phyloP scores from a whole-genome alignment of 352 stramenopile species.

The Albugo laibachii region DNA sequence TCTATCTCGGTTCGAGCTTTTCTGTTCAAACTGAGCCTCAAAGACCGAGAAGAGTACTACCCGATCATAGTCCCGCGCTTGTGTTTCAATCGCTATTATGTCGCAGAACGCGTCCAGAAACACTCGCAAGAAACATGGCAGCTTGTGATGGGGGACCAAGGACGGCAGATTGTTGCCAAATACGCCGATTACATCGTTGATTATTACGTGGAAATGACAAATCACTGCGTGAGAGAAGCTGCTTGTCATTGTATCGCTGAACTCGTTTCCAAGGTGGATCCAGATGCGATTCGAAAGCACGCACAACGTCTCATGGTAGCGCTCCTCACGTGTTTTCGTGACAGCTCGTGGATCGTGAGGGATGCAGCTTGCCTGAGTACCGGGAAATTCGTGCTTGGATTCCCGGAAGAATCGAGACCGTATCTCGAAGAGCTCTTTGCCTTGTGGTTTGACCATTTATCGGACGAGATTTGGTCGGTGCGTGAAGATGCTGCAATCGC shows the following conservation, averaged over 20 bases:
- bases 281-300: slow-evolving; percentile 38
- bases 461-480: slow-evolving; percentile 95
- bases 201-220: slow-evolving; percentile 93
- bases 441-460: slow-evolving; percentile 89
- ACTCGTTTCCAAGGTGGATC: slow-evolving; percentile 80
- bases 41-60: slow-evolving; percentile 36
- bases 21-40: slow-evolving; percentile 44
- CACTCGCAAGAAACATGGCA: slow-evolving; percentile 93
- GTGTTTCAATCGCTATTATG: slow-evolving; percentile 95
- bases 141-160: slow-evolving; percentile 66
- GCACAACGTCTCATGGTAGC: slow-evolving; percentile 58
- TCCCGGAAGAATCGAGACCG: slow-evolving; percentile 68
- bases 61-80: slow-evolving; percentile 83
- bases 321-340: slow-evolving; percentile 89
- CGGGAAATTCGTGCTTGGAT: slow-evolving; percentile 61
- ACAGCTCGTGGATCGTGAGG: slow-evolving; percentile 90
- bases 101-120: slow-evolving; percentile 91
- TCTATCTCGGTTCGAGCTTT: slow-evolving; percentile 83
- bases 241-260: slow-evolving; percentile 92
- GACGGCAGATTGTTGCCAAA: slow-evolving; percentile 65
- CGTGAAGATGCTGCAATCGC: slow-evolving; percentile 89
- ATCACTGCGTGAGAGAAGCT: slow-evolving; percentile 89
- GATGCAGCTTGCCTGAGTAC: slow-evolving; percentile 87
- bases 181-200: slow-evolving; percentile 81
- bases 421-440: slow-evolving; percentile 77